Evolutionary conservation across 805 yeast genomes (phyloP), one percentile per base, ranked within the genome.

Genomic region (Kuraishia molischiana): DNA sequence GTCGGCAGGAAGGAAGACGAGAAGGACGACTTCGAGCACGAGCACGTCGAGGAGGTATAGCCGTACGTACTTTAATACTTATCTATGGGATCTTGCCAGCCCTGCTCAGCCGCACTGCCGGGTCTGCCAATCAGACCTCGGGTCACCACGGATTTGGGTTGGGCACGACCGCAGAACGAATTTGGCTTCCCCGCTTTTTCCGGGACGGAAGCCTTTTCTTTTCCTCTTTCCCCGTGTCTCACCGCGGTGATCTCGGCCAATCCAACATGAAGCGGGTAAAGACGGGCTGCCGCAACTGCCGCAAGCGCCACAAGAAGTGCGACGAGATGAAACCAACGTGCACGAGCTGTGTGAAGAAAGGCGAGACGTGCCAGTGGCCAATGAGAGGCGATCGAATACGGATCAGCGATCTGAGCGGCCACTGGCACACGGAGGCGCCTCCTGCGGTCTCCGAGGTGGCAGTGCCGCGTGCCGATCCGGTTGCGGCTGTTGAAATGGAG

Each of bases 311-410:
- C 44, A 63, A 66, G 59, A 66, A 66, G 43, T 65, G 72, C 47
- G 71, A 65, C 46, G 72, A 66, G 44, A 49, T 58, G 34, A 61
- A 59, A 31, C 79, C 79, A 2, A 66, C 66, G 22, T 74, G 80
- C 51, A 53, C 58, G 8, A 64, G 63, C 34, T 72, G 79, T 45
- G 35, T 49, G 13, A 41, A 52, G 5, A 65, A 66, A 43, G 47
- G 53, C 33, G 38, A 62, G 48, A 64, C 47, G 38, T 60, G 65
- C 43, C 50, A 55, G 20, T 60, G 65, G 65, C 64, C 62, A 1
- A 8, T 14, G 17, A 28, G 13, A 28, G 31, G 31, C 6, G 31
- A 28, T 28, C 14, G 6, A 14, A 11, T 28, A 8, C 13, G 31
- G 13, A 14, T 28, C 17, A 9, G 17, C 17, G 13, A 8, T 28